A percentile compares a stretch with the other conserved stretches of the same genome.
Conservation (phyloP, 1,284 basidiomycete genomes). For the Apiotrichum sp. region DNA sequence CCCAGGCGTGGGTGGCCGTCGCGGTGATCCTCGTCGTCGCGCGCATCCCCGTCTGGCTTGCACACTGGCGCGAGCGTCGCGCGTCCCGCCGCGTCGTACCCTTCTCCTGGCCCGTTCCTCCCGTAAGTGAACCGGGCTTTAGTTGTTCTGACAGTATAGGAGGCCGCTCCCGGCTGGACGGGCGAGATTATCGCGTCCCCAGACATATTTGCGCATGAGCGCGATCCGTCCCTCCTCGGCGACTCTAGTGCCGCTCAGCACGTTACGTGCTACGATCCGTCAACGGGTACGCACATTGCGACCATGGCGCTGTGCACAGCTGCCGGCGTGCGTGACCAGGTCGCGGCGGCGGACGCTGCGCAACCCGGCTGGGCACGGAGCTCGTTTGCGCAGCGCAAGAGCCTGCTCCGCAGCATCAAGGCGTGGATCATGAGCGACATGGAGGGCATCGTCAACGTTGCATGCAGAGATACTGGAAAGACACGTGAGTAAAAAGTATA, state of each 20-base stretch:
- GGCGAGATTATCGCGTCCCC: conserved; percentile 26
- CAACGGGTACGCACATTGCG: conserved; percentile 58
- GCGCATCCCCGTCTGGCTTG: conserved; percentile 10
- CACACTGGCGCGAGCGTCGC: background rate
- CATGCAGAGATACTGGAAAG: conserved; percentile 91
- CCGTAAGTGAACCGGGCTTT: conserved; percentile 48
- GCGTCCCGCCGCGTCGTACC: conserved; percentile 53
- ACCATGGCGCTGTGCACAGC: conserved; percentile 58
- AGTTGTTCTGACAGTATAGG: conserved; percentile 12
- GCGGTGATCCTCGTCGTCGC: conserved; percentile 16
- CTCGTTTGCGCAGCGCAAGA: conserved; percentile 67
- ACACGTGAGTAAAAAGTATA: conserved; percentile 59
- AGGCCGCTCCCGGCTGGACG: conserved; percentile 25
- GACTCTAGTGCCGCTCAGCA: conserved; percentile 53
- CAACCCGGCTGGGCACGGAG: conserved; percentile 66
- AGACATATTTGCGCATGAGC: conserved; percentile 26
- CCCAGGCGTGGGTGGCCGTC: conserved; percentile 20
- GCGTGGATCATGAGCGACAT: conserved; percentile 77
- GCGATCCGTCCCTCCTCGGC: conserved; percentile 27
- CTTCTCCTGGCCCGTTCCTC: conserved; percentile 57
- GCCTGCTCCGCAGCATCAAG: conserved; percentile 74
- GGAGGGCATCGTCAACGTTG: conserved; percentile 77
- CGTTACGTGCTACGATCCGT: conserved; percentile 86
- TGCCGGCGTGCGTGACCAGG: conserved; percentile 63
- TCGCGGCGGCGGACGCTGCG: conserved; percentile 60